Evolutionary conservation across 352 stramenopile species (phyloP).

Genomic region (Blastocystis sp.): DNA sequence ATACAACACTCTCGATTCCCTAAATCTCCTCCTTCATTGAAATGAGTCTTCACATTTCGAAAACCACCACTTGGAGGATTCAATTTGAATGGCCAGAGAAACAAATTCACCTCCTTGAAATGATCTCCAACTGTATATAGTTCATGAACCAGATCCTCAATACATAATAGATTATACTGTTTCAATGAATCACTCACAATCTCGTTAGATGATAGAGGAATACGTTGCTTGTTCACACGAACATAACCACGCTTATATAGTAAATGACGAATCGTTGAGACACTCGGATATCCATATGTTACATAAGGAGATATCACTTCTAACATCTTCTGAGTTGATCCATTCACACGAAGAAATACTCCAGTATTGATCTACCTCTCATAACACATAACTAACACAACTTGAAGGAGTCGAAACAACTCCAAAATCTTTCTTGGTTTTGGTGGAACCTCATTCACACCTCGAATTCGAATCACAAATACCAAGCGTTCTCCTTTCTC

Average conservation of each 20-base stretch:
- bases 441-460: slow-evolving; percentile 76
- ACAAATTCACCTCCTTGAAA: slow-evolving; percentile 98
- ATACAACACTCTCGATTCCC: slow-evolving; percentile 83
- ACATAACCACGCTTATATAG: slow-evolving; percentile 98
- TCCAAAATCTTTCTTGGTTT: slow-evolving; percentile 85
- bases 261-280: slow-evolving; percentile 89
- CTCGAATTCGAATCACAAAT: slow-evolving; percentile 92
- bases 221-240: slow-evolving; percentile 92
- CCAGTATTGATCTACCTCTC: slow-evolving; percentile 85
- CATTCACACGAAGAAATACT: slow-evolving; percentile 96
- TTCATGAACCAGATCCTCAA: slow-evolving; percentile 97
- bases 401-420: slow-evolving; percentile 91
- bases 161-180: slow-evolving; percentile 90
- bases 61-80: slow-evolving; percentile 87
- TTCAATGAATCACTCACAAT: slow-evolving; percentile 89
- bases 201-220: slow-evolving; percentile 90
- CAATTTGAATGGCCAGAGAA: slow-evolving; percentile 99
- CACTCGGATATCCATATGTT: slow-evolving; percentile 87
- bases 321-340: slow-evolving; percentile 96
- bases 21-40: slow-evolving; percentile 82
- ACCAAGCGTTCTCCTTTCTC: slow-evolving; percentile 86
- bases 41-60: slow-evolving; percentile 86
- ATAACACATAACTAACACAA: not conserved
- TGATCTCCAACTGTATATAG: slow-evolving; percentile 93
- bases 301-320: slow-evolving; percentile 66